These are phyloP conservation scores for Fusarium liriodendri DNA, from an alignment of 2,329 filamentous ascomycete genomes.

Conservation along the genomic window DNA sequence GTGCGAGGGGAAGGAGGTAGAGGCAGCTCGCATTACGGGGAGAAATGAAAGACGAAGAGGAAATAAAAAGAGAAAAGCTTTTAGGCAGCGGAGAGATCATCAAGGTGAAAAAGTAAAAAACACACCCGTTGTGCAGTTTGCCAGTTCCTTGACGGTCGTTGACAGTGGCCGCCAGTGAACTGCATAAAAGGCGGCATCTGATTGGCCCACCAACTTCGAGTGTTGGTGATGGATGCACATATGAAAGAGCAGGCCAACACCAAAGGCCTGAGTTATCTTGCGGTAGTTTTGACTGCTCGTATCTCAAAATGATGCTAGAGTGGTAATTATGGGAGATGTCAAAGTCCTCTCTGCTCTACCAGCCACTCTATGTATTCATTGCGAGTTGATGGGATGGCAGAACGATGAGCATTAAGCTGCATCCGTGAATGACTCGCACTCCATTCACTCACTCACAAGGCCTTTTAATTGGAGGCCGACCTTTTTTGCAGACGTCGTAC, in stretches of 20 bases:
- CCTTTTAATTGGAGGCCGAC: not conserved
- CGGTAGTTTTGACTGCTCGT: not conserved
- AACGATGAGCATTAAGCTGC: not conserved
- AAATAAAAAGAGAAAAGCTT: not conserved
- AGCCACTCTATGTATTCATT: not conserved
- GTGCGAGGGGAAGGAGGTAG: not conserved
- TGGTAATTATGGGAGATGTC: not conserved
- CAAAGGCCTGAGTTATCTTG: too few species aligned
- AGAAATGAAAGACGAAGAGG: not conserved
- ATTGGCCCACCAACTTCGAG: not conserved
- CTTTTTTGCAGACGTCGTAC: not conserved
- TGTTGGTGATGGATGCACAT: not conserved
- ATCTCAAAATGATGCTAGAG: not conserved
- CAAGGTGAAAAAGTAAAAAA: not conserved
- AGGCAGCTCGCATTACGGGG: not conserved
- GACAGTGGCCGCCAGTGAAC: slow-evolving; percentile 2
- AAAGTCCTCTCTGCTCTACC: not conserved
- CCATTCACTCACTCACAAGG: not conserved
- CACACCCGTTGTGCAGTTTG: not conserved
- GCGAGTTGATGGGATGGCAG: not conserved
- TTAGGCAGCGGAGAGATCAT: not conserved
- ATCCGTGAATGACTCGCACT: not conserved
- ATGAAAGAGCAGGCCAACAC: not conserved
- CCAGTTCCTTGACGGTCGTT: slow-evolving; percentile 8
- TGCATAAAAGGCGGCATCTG: not conserved